Evolutionary conservation across 371 early-diverging fungal genomes (phyloP), one percentile per base, ranked within the genome.

Genomic region (Circinella minor): DNA sequence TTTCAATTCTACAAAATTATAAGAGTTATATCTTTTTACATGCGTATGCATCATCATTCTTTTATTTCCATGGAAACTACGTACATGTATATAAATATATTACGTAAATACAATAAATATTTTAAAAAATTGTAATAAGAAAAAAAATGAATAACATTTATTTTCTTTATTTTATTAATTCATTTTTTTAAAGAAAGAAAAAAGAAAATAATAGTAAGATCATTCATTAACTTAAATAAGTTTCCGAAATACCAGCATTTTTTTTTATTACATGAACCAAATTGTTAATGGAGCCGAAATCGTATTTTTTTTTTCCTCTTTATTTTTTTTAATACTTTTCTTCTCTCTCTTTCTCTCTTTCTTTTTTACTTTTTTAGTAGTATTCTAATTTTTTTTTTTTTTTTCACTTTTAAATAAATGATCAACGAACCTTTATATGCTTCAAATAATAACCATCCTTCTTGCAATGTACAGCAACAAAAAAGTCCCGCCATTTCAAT

Each of bases 181-280:
- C 1, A 17, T 11, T n/a, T 49, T 49, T 49, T 49, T 49, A n/a
- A 14, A n/a, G n/a, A 17, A 51, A 51, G 15, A 51, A 51, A 15
- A 51, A n/a, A 43, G 11, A 43, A 43, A 43, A 43, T 9, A 43
- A 43, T 43, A 43, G 43, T 43, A 43, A 43, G 43, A 43, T 43
- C 43, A 43, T 43, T 43, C 11, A 6, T 4, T 51, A 14, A 51
- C 18, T 27, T 57, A 27, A 57, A 57, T 57, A 62, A 62, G 62
- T 62, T 62, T 62, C 62, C 62, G 62, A 62, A 17, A 46, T 38
- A 11, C 62, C 39, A 38, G 39, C 62, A n/a, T n/a, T n/a, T 62
- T 43, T 46, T 3, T 18, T 34, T 10, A 4, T 27, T 62, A 8
- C 36, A 6, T 27, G 34, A 9, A 34, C 9, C 10, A 43, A 43